Evolutionary conservation across 495 filamentous ascomycete species (phyloP).

Genomic region (Cercophora sp.): DNA sequence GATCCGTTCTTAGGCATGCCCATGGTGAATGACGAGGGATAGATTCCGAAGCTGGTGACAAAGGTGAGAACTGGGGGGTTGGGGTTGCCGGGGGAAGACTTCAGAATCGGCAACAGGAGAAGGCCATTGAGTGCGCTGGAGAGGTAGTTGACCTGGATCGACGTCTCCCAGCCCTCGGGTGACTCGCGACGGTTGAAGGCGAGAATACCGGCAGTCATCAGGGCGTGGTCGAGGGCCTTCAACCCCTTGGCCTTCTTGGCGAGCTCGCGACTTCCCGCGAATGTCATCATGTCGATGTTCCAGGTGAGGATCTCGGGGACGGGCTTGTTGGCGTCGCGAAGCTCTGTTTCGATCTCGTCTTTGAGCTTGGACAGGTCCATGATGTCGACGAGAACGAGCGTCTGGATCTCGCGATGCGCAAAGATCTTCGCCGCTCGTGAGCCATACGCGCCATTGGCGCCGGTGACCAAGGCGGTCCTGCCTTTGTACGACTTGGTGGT

Average conservation of each 20-base stretch:
- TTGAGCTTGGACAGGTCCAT: slow-evolving; percentile 18
- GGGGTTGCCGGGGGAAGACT: slow-evolving; percentile 21
- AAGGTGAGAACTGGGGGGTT: slow-evolving; percentile 23
- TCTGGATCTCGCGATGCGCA: slow-evolving; percentile 19
- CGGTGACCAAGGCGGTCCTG: slow-evolving; percentile 23
- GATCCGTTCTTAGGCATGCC: slow-evolving; percentile 22
- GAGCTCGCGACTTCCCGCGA: slow-evolving; percentile 15
- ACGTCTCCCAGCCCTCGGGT: slow-evolving; percentile 25
- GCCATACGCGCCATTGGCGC: slow-evolving; percentile 27
- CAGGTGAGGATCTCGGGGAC: slow-evolving; percentile 17
- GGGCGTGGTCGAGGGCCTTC: slow-evolving; percentile 21
- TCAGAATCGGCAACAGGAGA: slow-evolving; percentile 37
- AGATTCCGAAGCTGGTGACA: slow-evolving; percentile 23
- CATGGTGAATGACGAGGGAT: slow-evolving; percentile 21
- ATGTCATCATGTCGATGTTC: slow-evolving; percentile 26
- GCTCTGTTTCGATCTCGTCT: slow-evolving; percentile 17
- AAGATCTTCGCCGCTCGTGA: slow-evolving; percentile 24
- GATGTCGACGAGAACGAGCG: slow-evolving; percentile 24
- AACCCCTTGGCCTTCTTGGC: slow-evolving; percentile 11
- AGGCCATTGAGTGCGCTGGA: slow-evolving; percentile 36
- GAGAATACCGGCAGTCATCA: slow-evolving; percentile 24
- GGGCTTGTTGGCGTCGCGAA: slow-evolving; percentile 8
- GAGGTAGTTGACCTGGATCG: slow-evolving; percentile 28
- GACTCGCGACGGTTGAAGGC: slow-evolving; percentile 21
- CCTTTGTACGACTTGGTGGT: slow-evolving; percentile 22